These are phyloP conservation scores for Boletus hoseneyae DNA, from an alignment of 1,284 basidiomycete genomes.

Conservation along the genomic window DNA sequence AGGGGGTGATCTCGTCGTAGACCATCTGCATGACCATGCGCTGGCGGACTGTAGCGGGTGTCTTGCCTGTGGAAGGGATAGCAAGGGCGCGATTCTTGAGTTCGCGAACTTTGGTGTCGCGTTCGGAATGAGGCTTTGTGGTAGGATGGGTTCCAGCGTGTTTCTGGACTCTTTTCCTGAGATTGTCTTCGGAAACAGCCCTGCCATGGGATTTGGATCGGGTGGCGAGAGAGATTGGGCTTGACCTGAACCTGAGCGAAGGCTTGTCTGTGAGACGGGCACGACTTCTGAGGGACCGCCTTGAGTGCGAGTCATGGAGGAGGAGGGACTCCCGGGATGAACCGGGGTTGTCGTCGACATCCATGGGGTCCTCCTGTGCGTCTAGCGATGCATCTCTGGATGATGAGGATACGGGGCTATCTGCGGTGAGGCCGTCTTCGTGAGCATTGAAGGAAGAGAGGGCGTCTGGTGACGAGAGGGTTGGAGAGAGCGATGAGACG, in stretches of 20 bases:
- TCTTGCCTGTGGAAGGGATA: slow-evolving; percentile 53
- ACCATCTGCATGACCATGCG: slow-evolving; percentile 54
- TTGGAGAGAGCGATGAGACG: slow-evolving; percentile 24
- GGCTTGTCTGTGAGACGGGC: slow-evolving; percentile 22
- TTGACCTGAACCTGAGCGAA: slow-evolving; percentile 23
- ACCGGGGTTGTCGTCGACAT: slow-evolving; percentile 20
- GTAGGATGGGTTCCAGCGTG: slow-evolving; percentile 18
- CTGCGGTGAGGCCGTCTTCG: slow-evolving; percentile 28
- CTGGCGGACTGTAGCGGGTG: slow-evolving; percentile 52
- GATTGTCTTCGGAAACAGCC: slow-evolving; percentile 25
- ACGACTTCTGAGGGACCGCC: slow-evolving; percentile 29
- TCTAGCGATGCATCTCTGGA: slow-evolving; percentile 34
- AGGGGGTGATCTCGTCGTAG: slow-evolving; percentile 57
- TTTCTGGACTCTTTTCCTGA: slow-evolving; percentile 29
- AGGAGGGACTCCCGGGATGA: slow-evolving; percentile 32
- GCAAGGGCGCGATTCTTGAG: slow-evolving; percentile 43
- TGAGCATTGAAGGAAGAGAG: slow-evolving; percentile 31
- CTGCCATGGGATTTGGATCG: slow-evolving; percentile 27
- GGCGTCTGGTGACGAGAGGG: slow-evolving; percentile 30
- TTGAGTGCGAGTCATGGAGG: slow-evolving; percentile 21
- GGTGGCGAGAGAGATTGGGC: slow-evolving; percentile 21
- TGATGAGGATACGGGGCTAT: slow-evolving; percentile 32
- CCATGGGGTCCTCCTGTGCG: slow-evolving; percentile 24
- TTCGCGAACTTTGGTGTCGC: slow-evolving; percentile 33
- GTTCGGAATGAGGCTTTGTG: slow-evolving; percentile 26